phyloP scores from a whole-genome alignment of 73 alveolate species.

The Blepharisma stoltei region DNA sequence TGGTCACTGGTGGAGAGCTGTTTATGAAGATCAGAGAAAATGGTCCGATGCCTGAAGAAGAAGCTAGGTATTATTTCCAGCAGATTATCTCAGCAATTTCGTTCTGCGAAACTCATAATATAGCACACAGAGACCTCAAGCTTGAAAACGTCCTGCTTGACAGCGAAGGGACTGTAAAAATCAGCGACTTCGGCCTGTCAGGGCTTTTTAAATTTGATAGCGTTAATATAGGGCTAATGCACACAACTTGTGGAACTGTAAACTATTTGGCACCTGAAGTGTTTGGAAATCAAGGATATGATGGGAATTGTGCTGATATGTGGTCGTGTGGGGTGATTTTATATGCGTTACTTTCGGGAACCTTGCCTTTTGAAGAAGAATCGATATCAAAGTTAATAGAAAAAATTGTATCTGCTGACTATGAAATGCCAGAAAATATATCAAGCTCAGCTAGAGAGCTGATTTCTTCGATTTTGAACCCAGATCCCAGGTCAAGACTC shows the following conservation, averaged over 20 bases:
- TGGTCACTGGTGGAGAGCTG: constrained; percentile 85
- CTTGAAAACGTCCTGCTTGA: constrained; percentile 81
- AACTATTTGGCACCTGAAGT: constrained; percentile 25
- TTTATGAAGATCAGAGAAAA: constrained; percentile 80
- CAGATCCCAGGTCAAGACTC: constrained; percentile 42
- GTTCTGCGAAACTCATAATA: constrained; percentile 63
- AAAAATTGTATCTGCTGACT: constrained; percentile 37
- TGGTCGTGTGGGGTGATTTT: constrained; percentile 1
- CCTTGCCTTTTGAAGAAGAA: constrained; percentile 44
- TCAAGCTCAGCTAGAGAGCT: constrained; percentile 36
- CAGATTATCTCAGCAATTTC: constrained; percentile 74
- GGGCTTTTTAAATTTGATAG: constrained; percentile 41
- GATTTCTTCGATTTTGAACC: constrained; percentile 18
- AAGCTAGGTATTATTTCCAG: constrained; percentile 67
- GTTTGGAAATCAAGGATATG: constrained; percentile 24
- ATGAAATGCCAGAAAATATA: constrained; percentile 40
- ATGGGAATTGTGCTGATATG: constrained; percentile 1
- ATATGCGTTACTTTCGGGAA: not conserved
- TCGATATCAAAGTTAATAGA: constrained; percentile 46
- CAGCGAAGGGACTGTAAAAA: constrained; percentile 62
- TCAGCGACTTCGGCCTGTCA: constrained; percentile 81
- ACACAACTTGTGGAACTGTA: constrained; percentile 58
- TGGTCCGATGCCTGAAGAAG: constrained; percentile 60
- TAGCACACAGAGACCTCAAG: constrained; percentile 86
- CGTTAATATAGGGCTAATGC: constrained; percentile 31